These are phyloP conservation scores for Magnaporthiopsis poae DNA, from an alignment of 2,329 filamentous ascomycete genomes.

Conservation along the genomic window DNA sequence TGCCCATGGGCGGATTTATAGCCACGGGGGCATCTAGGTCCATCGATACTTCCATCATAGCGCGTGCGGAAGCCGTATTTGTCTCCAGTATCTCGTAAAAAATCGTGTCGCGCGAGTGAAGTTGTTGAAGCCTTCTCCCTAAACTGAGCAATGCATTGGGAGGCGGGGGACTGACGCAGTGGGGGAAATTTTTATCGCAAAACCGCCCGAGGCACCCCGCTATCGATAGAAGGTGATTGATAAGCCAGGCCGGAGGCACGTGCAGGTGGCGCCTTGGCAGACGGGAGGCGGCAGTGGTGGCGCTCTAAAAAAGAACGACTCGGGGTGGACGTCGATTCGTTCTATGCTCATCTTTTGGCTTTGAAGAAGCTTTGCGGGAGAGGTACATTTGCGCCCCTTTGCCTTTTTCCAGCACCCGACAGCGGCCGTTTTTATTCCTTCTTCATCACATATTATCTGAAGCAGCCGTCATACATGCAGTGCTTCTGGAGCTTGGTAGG, in stretches of 20 bases:
- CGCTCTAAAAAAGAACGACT: background rate
- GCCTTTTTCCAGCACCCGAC: too few relatives aligned
- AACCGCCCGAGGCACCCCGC: background rate
- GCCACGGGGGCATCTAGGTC: slow-evolving; percentile 23
- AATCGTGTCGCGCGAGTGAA: slow-evolving; percentile 1
- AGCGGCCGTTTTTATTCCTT: background rate
- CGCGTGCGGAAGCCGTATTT: background rate
- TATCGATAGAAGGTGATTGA: background rate
- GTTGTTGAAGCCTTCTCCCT: background rate
- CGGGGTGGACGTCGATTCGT: too few relatives aligned
- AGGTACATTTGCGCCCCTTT: background rate
- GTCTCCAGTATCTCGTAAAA: slow-evolving; percentile 9
- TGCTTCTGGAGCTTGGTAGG: background rate
- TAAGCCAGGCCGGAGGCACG: background rate
- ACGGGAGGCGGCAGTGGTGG: too few relatives aligned
- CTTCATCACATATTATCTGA: background rate
- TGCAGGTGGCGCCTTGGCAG: background rate
- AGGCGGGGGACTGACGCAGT: background rate
- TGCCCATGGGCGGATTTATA: slow-evolving; percentile 17
- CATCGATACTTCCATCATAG: slow-evolving; percentile 15
- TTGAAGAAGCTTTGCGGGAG: background rate
- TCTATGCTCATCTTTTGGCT: too few relatives aligned
- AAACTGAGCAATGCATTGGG: background rate
- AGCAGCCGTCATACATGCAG: background rate
- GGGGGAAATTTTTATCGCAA: background rate